Evolutionary conservation across 129 eudicot genomes (phyloP).

Genomic region (Scalesia atractyloides): DNA sequence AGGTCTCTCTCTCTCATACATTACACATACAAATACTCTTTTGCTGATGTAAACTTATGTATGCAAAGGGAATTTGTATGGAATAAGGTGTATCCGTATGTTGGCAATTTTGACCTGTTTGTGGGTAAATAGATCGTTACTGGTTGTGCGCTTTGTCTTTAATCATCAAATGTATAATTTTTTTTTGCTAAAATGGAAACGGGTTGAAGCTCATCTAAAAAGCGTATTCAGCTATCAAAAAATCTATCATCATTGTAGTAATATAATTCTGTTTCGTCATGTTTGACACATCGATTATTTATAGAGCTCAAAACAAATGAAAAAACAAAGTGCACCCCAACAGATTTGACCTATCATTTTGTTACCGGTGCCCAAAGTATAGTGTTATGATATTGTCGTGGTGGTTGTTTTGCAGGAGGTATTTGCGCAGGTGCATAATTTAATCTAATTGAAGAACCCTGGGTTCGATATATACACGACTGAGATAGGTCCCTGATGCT

Average conservation of each 20-base stretch:
- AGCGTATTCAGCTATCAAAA: neutral
- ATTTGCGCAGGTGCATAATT: constrained; percentile 78
- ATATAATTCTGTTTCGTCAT: neutral
- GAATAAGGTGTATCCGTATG: neutral
- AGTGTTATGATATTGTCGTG: constrained; percentile 1
- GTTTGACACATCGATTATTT: neutral
- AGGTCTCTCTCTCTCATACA: constrained; percentile 46
- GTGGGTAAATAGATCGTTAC: neutral
- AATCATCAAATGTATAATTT: neutral
- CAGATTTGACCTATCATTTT: neutral
- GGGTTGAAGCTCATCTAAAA: neutral
- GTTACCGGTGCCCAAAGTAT: neutral
- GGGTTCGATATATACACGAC: neutral
- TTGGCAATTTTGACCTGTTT: neutral
- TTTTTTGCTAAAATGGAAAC: neutral
- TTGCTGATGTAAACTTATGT: neutral
- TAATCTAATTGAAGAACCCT: constrained; percentile 21
- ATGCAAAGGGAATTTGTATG: neutral
- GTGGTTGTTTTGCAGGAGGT: constrained; percentile 64
- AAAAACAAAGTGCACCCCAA: neutral
- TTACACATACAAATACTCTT: neutral
- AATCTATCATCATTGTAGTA: neutral
- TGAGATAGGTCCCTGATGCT: neutral
- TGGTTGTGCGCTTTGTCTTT: neutral
- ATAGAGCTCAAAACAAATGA: neutral